Conservation (phyloP, 2,329 filamentous ascomycete genomes). For the Sordariomycetes sp. region DNA sequence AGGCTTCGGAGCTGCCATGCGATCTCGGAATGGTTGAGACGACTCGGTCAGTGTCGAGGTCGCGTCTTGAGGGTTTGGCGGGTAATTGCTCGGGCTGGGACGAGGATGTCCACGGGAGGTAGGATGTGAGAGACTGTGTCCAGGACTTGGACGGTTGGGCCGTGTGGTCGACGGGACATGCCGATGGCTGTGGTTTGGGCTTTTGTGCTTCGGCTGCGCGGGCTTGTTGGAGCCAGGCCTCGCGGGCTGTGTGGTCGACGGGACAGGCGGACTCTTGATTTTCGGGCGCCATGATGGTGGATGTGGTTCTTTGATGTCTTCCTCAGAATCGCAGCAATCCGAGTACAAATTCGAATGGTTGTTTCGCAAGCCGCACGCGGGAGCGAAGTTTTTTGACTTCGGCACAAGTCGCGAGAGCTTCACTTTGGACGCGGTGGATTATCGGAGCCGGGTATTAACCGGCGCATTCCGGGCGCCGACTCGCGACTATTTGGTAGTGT, state of each 20-base stretch:
- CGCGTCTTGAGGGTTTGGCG: not conserved
- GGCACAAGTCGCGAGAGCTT: too few relatives aligned
- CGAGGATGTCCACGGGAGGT: constrained; percentile 29
- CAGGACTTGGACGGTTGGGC: constrained; percentile 25
- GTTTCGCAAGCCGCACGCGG: too few relatives aligned
- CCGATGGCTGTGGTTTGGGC: constrained; percentile 8
- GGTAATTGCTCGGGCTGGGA: constrained; percentile 6
- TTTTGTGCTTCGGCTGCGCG: constrained; percentile 35
- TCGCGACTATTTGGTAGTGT: too few relatives aligned
- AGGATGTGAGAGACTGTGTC: constrained; percentile 30
- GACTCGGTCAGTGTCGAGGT: constrained; percentile 59
- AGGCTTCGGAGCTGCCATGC: constrained; percentile 21
- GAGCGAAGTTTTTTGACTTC: too few relatives aligned
- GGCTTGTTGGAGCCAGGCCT: constrained; percentile 73
- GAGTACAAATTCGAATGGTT: too few relatives aligned
- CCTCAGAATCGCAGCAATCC: too few relatives aligned
- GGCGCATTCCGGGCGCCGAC: too few relatives aligned
- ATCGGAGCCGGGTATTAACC: too few relatives aligned
- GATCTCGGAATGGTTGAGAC: constrained; percentile 73
- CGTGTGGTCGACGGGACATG: constrained; percentile 24
- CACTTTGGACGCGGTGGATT: too few relatives aligned
- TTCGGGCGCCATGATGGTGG: constrained; percentile 16
- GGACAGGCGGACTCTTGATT: constrained; percentile 51
- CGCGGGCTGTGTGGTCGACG: constrained; percentile 82
- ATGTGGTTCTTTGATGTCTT: not conserved